phyloP scores from a whole-genome alignment of 2,329 filamentous ascomycete species.

The Fusarium denticulatum region DNA sequence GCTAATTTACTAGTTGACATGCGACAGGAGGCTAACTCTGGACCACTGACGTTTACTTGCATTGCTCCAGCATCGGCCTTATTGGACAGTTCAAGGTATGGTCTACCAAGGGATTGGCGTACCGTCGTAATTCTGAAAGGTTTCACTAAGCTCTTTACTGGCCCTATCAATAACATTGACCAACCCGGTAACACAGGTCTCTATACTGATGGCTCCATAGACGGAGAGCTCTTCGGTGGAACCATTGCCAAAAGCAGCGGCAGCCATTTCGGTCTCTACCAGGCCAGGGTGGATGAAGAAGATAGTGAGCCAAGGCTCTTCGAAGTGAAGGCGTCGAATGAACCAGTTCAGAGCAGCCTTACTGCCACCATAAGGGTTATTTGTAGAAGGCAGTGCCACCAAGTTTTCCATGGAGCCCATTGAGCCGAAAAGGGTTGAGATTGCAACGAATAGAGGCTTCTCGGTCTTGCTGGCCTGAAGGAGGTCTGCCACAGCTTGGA shows the following conservation, averaged over 20 bases:
- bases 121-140: background rate
- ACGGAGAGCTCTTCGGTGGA: background rate
- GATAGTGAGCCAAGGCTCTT: background rate
- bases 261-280: background rate
- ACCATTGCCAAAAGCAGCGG: background rate
- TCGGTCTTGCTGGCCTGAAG: background rate
- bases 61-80: rapidly evolving
- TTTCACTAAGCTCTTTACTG: background rate
- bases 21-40: rapidly evolving
- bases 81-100: background rate
- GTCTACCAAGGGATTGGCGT: background rate
- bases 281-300: background rate
- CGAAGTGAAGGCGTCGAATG: background rate
- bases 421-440: background rate
- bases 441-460: background rate
- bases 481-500: background rate
- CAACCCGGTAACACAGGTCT: background rate
- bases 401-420: background rate
- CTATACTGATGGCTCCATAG: background rate
- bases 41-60: background rate
- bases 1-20: rapidly evolving
- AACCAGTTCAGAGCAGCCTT: background rate
- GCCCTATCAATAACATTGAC: background rate
- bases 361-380: background rate
- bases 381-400: background rate